phyloP scores from a whole-genome alignment of 306 rosid genomes.

The Lablab purpureus region DNA sequence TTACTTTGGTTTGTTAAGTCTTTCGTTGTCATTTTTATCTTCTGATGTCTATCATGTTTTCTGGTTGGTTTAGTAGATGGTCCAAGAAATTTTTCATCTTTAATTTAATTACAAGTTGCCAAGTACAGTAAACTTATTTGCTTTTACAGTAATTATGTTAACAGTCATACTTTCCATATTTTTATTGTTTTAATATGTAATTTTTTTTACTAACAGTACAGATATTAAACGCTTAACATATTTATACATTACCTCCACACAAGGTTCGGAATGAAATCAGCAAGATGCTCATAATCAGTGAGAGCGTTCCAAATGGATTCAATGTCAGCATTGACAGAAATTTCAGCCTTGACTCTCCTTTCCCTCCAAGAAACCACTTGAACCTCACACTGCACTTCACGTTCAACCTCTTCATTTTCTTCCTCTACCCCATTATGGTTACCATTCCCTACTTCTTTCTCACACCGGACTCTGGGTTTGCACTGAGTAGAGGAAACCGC shows the following conservation, averaged over 20 bases:
- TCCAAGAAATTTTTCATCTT: no score
- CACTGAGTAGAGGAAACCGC: constrained; percentile 53
- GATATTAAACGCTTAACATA: no score
- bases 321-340: constrained; percentile 66
- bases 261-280: constrained; percentile 92
- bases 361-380: constrained; percentile 91
- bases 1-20: not conserved
- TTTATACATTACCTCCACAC: constrained; percentile 67
- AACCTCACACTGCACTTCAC: constrained; percentile 73
- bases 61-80: no score
- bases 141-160: no score
- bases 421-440: not conserved
- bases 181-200: not conserved
- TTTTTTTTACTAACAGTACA: not conserved
- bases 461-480: constrained; percentile 50
- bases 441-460: not conserved
- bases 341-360: constrained; percentile 72
- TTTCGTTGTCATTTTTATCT: not conserved
- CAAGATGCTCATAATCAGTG: constrained; percentile 89
- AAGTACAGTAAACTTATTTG: no score
- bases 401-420: constrained; percentile 47
- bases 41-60: not conserved
- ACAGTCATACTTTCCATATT: no score
- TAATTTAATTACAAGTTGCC: no score
- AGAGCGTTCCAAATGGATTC: constrained; percentile 86